Percentiles rank a stretch among this genome's conserved stretches.
Conservation (phyloP, 352 stramenopile species). For the Phytophthora megakarya region DNA sequence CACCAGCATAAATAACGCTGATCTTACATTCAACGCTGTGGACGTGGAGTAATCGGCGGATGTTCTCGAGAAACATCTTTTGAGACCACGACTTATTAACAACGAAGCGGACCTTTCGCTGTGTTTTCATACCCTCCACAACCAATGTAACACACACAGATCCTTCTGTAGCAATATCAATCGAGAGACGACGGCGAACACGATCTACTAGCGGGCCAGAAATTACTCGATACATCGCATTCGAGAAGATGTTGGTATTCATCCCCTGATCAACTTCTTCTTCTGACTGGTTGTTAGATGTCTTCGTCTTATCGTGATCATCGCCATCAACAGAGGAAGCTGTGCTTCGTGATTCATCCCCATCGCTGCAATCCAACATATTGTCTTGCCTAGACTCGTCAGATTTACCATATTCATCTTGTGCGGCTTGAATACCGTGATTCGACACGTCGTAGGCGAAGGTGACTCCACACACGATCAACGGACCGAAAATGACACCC, state of each 20-base stretch:
- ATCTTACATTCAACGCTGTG: slow-evolving; percentile 65
- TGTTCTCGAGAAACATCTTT: slow-evolving; percentile 60
- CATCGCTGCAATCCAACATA: slow-evolving; percentile 52
- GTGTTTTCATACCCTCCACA: slow-evolving; percentile 64
- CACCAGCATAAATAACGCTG: not conserved
- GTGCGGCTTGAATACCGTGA: slow-evolving; percentile 84
- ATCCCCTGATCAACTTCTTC: slow-evolving; percentile 24
- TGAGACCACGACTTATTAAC: slow-evolving; percentile 72
- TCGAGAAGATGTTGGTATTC: slow-evolving; percentile 80
- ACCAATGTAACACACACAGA: slow-evolving; percentile 74
- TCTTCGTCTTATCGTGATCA: slow-evolving; percentile 30
- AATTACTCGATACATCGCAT: slow-evolving; percentile 85
- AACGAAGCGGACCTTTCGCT: slow-evolving; percentile 70
- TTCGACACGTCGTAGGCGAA: slow-evolving; percentile 89
- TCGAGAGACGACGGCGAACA: slow-evolving; percentile 73
- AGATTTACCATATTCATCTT: slow-evolving; percentile 60
- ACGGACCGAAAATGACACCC: slow-evolving; percentile 85
- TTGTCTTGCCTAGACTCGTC: slow-evolving; percentile 44
- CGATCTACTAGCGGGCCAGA: slow-evolving; percentile 78
- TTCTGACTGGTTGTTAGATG: slow-evolving; percentile 14
- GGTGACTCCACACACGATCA: slow-evolving; percentile 83
- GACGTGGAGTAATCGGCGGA: slow-evolving; percentile 74
- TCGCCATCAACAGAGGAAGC: slow-evolving; percentile 48
- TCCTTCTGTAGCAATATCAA: slow-evolving; percentile 78
- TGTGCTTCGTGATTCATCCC: slow-evolving; percentile 51